A percentile compares a stretch with the other conserved stretches of the same genome.
Conservation (phyloP, 139 green algal genomes). For the Chlamydomonas sp. region DNA sequence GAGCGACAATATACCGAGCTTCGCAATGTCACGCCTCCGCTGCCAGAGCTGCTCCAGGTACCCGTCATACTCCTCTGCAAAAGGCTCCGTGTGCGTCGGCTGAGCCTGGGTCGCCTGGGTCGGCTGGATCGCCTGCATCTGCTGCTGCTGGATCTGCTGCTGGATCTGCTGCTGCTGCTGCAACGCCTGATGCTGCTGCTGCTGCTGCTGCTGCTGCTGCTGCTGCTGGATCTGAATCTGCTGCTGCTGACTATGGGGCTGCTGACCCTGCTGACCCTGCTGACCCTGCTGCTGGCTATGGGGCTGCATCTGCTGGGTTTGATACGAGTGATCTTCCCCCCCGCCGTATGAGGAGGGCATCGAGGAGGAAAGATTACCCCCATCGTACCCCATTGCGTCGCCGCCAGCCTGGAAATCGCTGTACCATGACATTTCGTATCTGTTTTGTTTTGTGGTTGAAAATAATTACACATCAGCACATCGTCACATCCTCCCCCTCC, state of each 20-base stretch:
- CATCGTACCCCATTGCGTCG: too few species aligned
- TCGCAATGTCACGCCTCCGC: conserved; percentile 7
- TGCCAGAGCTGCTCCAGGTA: neutral
- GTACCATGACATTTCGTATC: too few species aligned
- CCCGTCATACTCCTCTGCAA: neutral
- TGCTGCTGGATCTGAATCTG: conserved; percentile 1
- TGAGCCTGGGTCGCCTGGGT: neutral
- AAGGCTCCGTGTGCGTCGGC: neutral
- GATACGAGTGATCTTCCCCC: too few species aligned
- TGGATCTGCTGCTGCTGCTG: conserved; percentile 6
- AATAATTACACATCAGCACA: too few species aligned
- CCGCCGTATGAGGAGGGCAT: too few species aligned
- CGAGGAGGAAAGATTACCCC: too few species aligned
- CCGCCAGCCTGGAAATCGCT: too few species aligned
- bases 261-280: neutral
- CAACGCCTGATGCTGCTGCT: conserved; percentile 1
- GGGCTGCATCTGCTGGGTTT: neutral
- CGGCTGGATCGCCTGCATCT: neutral
- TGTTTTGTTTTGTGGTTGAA: too few species aligned
- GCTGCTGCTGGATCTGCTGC: conserved; percentile 2
- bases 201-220: conserved; percentile 5
- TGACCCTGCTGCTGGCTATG: conserved; percentile 1
- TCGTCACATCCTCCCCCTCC: too few species aligned
- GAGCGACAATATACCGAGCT: neutral
- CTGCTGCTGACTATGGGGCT: neutral